A percentile compares a stretch with the other conserved stretches of the same genome.
phyloP scores from a whole-genome alignment of 495 filamentous ascomycete genomes.

The Xylaria bambusicola region DNA sequence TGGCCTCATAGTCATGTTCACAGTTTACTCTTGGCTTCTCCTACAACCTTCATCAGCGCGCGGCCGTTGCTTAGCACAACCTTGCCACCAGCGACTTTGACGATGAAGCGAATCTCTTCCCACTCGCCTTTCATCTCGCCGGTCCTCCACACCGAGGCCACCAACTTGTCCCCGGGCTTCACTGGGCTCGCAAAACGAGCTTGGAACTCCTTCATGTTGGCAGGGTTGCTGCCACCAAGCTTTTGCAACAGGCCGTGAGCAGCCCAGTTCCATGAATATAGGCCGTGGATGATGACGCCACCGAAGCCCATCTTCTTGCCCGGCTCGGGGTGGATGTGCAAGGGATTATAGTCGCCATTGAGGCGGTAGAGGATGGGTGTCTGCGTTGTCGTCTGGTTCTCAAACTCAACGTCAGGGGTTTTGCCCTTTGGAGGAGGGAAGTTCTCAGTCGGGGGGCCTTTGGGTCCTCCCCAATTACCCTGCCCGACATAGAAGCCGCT shows the following conservation, averaged over 20 bases:
- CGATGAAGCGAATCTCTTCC: conserved; percentile 80
- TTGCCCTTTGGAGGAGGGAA: conserved; percentile 72
- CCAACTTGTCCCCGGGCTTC: conserved; percentile 69
- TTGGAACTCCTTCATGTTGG: conserved; percentile 82
- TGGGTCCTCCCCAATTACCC: conserved; percentile 89
- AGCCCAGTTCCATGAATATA: conserved; percentile 81
- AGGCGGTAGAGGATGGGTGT: conserved; percentile 77
- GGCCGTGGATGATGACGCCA: conserved; percentile 83
- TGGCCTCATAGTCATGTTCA: conserved; percentile 38
- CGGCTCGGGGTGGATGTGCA: conserved; percentile 82
- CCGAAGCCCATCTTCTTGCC: conserved; percentile 88
- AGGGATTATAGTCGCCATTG: conserved; percentile 90
- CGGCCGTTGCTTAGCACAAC: conserved; percentile 82
- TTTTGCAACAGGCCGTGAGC: conserved; percentile 73
- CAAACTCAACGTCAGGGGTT: conserved; percentile 72
- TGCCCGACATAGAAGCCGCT: conserved; percentile 81
- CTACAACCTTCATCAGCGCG: conserved; percentile 68
- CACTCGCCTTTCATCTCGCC: conserved; percentile 68
- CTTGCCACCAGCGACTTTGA: conserved; percentile 70
- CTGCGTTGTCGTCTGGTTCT: conserved; percentile 65
- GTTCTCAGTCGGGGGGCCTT: conserved; percentile 74
- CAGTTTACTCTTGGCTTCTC: conserved; percentile 63
- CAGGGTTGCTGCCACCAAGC: conserved; percentile 73
- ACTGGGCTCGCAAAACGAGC: conserved; percentile 85
- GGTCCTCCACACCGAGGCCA: conserved; percentile 65